Conservation (phyloP, 1,284 basidiomycete genomes). For the Chondrostereum purpureum region DNA sequence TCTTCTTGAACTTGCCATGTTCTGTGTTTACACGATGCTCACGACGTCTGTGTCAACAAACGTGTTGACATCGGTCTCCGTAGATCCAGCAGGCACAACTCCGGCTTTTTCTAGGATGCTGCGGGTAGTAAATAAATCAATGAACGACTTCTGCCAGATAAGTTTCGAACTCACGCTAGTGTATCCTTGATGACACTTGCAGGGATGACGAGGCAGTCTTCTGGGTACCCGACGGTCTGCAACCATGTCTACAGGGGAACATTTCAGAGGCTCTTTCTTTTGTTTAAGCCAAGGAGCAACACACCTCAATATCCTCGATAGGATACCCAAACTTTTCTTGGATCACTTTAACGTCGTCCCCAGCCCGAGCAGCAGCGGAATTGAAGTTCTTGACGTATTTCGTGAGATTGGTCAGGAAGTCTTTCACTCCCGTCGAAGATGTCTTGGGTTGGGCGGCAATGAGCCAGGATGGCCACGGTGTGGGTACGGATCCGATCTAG, state of each 20-base stretch:
- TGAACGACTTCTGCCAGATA: not conserved
- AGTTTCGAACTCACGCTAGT: constrained; percentile 44
- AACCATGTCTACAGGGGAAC: constrained; percentile 73
- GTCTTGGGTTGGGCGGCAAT: constrained; percentile 76
- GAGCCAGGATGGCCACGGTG: constrained; percentile 96
- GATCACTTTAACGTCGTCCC: constrained; percentile 69
- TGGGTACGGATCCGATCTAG: constrained; percentile 82
- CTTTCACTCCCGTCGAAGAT: constrained; percentile 39
- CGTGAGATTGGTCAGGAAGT: constrained; percentile 64
- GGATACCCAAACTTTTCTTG: constrained; percentile 75
- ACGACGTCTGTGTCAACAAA: constrained; percentile 56
- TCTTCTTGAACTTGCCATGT: constrained; percentile 1
- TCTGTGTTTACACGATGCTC: constrained; percentile 24
- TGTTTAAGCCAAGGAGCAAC: constrained; percentile 7
- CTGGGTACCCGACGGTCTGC: constrained; percentile 70
- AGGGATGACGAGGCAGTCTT: constrained; percentile 59
- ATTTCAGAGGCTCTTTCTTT: not conserved
- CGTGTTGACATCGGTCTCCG: constrained; percentile 39
- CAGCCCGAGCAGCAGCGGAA: constrained; percentile 51
- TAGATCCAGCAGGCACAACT: constrained; percentile 50
- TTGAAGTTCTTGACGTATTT: constrained; percentile 66
- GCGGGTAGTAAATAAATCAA: constrained; percentile 1
- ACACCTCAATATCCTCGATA: constrained; percentile 68
- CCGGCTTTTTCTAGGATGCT: constrained; percentile 74
- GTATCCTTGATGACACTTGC: constrained; percentile 63